Evolutionary conservation across 208 protist genomes (phyloP), one percentile per base, ranked within the genome.

Genomic region (Acanthamoeba castellanii): DNA sequence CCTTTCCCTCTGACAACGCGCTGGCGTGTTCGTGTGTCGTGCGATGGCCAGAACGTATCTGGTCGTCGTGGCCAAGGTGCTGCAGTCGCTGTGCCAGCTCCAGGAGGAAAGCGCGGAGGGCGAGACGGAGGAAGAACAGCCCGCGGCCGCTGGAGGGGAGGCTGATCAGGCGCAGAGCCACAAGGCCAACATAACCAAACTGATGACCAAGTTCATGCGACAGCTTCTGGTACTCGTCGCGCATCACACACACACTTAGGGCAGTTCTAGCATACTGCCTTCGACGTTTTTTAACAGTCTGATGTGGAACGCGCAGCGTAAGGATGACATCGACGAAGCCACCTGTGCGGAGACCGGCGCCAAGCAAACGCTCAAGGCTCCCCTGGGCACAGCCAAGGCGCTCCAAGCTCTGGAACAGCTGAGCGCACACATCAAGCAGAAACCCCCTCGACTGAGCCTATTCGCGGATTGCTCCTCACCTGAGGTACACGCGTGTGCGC

Each of bases 11-110:
- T 64, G 57, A 1, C 22, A 64, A 27, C 20, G 2, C 57, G 68
- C 68, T 76, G 68, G 22, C 30, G 30, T 27, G 34, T 47, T 50
- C 52, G 52, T 59, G 16, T 18, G 52, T 13, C 61, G 61, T 30
- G 61, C 8, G 27, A 7, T n/a, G 34, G n/a, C n/a, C 78, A 85
- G 78, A 18, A 14, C 47, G 11, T 85, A 85, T 18, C 78, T 85
- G 22, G 45, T 85, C 25, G 45, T 27, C 14, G 78, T 85, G 42
- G n/a, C 47, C 37, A 85, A 85, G 30, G 78, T 85, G 2, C 34
- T 85, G 25, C 78, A 85, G 18, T 85, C 78, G 37, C 25, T 85
- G 25, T 85, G 45, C 16, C 78, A 85, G 78, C 45, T 30, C 3
- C 68, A 25, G 68, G 68, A 76, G 27, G 22, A 25, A 18, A 76